Evolutionary conservation across 768 basidiomycete species (phyloP).

Genomic region (Lyophyllum shimeji): DNA sequence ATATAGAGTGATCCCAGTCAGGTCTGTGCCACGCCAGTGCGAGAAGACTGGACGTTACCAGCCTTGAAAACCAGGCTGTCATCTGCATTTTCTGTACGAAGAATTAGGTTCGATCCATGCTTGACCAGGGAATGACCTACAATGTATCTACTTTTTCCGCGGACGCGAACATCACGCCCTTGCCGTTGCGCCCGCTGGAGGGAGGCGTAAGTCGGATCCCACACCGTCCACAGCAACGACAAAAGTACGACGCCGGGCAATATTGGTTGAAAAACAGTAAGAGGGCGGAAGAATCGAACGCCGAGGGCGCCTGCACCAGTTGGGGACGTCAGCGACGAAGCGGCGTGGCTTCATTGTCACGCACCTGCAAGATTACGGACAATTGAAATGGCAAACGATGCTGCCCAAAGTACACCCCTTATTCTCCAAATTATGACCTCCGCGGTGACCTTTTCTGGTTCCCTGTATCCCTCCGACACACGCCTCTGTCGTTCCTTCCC

Average conservation of each 20-base stretch:
- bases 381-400: constrained; percentile 42
- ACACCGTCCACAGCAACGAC: constrained; percentile 77
- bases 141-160: constrained; percentile 62
- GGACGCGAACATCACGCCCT: constrained; percentile 68
- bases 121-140: constrained; percentile 36
- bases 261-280: constrained; percentile 31
- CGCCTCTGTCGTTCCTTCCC: constrained; percentile 60
- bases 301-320: constrained; percentile 30
- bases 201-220: constrained; percentile 81
- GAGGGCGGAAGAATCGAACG: constrained; percentile 24
- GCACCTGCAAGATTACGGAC: constrained; percentile 47
- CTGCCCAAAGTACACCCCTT: constrained; percentile 67
- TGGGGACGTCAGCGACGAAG: not conserved
- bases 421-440: constrained; percentile 68
- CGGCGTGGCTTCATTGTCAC: constrained; percentile 15
- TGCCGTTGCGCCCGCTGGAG: constrained; percentile 61
- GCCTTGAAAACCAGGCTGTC: constrained; percentile 55
- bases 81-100: constrained; percentile 57
- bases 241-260: constrained; percentile 51
- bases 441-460: constrained; percentile 41
- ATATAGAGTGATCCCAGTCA: constrained; percentile 35
- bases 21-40: constrained; percentile 40
- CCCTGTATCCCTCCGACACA: constrained; percentile 37
- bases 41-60: constrained; percentile 48
- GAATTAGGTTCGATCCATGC: not conserved